Evolutionary conservation across 192 early-diverging fungal species (phyloP).

Genomic region (Backusella psychrophila): DNA sequence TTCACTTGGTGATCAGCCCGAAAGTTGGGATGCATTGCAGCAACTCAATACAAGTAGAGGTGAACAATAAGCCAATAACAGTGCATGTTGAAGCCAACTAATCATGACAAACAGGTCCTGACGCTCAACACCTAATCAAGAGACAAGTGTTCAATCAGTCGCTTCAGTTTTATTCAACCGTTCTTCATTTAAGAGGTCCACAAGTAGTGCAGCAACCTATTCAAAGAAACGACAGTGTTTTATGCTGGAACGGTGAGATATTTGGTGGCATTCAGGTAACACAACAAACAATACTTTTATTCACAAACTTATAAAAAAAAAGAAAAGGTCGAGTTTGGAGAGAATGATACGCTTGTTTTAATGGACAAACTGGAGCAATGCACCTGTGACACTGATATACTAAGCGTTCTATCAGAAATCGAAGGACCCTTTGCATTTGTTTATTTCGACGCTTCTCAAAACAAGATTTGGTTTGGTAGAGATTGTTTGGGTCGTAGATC

Average conservation of each 20-base stretch:
- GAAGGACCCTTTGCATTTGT: conserved; percentile 86
- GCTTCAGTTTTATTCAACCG: conserved; percentile 51
- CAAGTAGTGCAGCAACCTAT: conserved; percentile 54
- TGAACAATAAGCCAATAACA: not conserved
- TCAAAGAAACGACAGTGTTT: conserved; percentile 36
- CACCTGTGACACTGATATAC: conserved; percentile 27
- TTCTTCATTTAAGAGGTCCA: conserved; percentile 70
- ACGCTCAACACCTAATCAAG: conserved; percentile 38
- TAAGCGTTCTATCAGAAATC: conserved; percentile 50
- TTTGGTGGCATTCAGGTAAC: conserved; percentile 70
- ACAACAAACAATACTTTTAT: not conserved
- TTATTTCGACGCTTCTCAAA: conserved; percentile 41
- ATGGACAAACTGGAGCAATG: conserved; percentile 19
- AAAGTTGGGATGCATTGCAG: conserved; percentile 40
- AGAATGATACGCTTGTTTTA: conserved; percentile 58
- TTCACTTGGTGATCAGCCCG: conserved; percentile 23
- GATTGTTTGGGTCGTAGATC: conserved; percentile 88
- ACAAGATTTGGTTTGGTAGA: conserved; percentile 75
- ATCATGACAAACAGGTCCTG: conserved; percentile 41
- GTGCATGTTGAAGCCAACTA: not conserved
- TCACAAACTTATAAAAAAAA: not conserved
- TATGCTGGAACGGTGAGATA: conserved; percentile 91
- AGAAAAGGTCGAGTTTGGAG: conserved; percentile 23
- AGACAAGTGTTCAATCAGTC: not conserved
- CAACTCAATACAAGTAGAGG: conserved; percentile 51